A percentile compares a stretch with the other conserved stretches of the same genome.
Conservation (phyloP, 768 basidiomycete species). For the Macrolepiota albuminosa region DNA sequence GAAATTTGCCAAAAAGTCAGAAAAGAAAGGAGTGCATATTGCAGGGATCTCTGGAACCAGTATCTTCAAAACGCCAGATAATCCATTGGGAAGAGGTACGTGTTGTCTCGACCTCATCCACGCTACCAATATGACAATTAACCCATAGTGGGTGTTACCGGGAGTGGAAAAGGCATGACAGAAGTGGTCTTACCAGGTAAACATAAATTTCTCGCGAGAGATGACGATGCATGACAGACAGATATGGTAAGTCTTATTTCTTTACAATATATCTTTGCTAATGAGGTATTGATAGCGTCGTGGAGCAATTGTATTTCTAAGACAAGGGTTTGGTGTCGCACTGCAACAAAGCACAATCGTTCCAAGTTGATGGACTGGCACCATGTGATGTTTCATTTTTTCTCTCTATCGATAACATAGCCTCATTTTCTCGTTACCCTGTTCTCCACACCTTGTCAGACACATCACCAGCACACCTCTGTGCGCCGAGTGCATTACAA, state of each 20-base stretch:
- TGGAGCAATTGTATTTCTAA: conserved; percentile 2
- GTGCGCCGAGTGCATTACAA: conserved; percentile 3
- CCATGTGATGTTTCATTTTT: conserved; percentile 30
- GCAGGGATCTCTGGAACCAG: conserved; percentile 86
- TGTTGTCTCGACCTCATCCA: conserved; percentile 16
- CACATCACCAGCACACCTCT: conserved; percentile 5
- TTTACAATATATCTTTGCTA: not conserved
- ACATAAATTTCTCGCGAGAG: conserved; percentile 62
- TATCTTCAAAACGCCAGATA: conserved; percentile 93
- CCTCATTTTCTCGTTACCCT: conserved; percentile 24
- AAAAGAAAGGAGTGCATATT: conserved; percentile 89
- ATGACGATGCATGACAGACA: conserved; percentile 35
- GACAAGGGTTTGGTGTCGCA: not conserved
- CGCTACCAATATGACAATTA: conserved; percentile 11
- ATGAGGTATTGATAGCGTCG: not conserved
- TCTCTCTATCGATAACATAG: conserved; percentile 17
- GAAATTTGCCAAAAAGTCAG: conserved; percentile 92
- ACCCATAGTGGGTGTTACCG: conserved; percentile 81
- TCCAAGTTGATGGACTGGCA: conserved; percentile 9
- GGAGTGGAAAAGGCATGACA: conserved; percentile 88
- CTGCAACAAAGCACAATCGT: not conserved
- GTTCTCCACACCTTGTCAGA: conserved; percentile 14
- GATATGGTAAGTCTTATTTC: conserved; percentile 4
- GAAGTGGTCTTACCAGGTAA: conserved; percentile 62
- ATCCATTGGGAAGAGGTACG: conserved; percentile 80